Percentiles rank a stretch among this genome's conserved stretches.
phyloP scores from a whole-genome alignment of 2,329 filamentous ascomycete genomes.

The Eutypa lata region DNA sequence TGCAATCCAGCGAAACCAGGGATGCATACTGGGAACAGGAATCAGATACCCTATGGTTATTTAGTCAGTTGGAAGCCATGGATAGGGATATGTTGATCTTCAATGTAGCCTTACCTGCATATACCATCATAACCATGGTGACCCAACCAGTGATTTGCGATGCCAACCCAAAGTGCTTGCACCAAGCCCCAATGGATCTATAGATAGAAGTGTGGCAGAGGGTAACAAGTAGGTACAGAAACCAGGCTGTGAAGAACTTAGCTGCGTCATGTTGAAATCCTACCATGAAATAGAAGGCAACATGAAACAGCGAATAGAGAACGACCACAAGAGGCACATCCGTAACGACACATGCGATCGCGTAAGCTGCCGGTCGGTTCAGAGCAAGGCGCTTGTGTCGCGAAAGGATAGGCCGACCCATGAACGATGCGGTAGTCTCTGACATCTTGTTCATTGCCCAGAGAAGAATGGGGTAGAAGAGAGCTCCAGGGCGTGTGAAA shows the following conservation, averaged over 20 bases:
- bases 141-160: slow-evolving; percentile 22
- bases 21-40: slow-evolving; percentile 63
- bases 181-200: slow-evolving; percentile 63
- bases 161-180: slow-evolving; percentile 40
- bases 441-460: slow-evolving; percentile 41
- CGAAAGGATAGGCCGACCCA: slow-evolving; percentile 27
- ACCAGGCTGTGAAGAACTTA: slow-evolving; percentile 60
- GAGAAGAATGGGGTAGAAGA: slow-evolving; percentile 37
- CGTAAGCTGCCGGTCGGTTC: slow-evolving; percentile 30
- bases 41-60: slow-evolving; percentile 67
- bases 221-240: slow-evolving; percentile 58
- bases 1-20: slow-evolving; percentile 78
- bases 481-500: slow-evolving; percentile 38
- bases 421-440: slow-evolving; percentile 29
- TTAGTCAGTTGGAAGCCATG: slow-evolving; percentile 57
- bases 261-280: slow-evolving; percentile 23
- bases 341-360: slow-evolving; percentile 36
- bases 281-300: slow-evolving; percentile 33
- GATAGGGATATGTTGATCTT: slow-evolving; percentile 52
- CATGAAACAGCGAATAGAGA: slow-evolving; percentile 51
- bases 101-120: slow-evolving; percentile 59
- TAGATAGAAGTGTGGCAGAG: slow-evolving; percentile 63
- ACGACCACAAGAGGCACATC: slow-evolving; percentile 44
- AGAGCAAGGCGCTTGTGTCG: slow-evolving; percentile 31
- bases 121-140: slow-evolving; percentile 23